Conservation (phyloP, 1,284 basidiomycete species). For the Austropuccinia psidii region DNA sequence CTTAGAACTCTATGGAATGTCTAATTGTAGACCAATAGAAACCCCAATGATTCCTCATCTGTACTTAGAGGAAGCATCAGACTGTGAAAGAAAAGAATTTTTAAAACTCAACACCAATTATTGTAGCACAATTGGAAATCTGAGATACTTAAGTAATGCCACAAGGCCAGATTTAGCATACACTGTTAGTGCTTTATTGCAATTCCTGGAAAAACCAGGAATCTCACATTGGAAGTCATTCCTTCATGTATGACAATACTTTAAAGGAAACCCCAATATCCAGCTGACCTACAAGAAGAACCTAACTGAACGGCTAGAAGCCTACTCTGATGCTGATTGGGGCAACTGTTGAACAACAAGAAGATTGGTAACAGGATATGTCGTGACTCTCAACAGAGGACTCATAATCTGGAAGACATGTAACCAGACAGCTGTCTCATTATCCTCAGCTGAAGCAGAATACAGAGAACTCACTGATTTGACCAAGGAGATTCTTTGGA, state of each 20-base stretch:
- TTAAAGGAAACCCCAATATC: background rate
- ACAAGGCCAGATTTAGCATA: background rate
- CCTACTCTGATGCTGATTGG: no score
- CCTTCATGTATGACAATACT: background rate
- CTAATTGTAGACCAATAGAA: background rate
- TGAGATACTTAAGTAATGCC: background rate
- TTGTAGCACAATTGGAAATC: background rate
- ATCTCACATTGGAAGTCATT: background rate
- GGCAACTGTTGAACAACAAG: no score
- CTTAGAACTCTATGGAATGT: background rate
- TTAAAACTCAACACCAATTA: background rate
- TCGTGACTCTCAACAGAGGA: no score
- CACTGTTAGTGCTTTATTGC: background rate
- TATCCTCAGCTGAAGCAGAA: no score
- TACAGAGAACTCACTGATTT: no score
- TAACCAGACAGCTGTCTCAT: no score
- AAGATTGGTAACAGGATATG: no score
- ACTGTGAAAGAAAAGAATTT: background rate
- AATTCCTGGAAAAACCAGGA: background rate
- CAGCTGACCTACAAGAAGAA: no score
- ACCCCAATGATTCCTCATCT: background rate
- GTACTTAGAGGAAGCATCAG: background rate
- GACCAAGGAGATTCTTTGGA: no score
- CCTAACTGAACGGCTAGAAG: no score
- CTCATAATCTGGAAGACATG: no score